These are phyloP conservation scores for Apostasia shenzhenica DNA, from an alignment of 106 monocot genomes.

Conservation along the genomic window DNA sequence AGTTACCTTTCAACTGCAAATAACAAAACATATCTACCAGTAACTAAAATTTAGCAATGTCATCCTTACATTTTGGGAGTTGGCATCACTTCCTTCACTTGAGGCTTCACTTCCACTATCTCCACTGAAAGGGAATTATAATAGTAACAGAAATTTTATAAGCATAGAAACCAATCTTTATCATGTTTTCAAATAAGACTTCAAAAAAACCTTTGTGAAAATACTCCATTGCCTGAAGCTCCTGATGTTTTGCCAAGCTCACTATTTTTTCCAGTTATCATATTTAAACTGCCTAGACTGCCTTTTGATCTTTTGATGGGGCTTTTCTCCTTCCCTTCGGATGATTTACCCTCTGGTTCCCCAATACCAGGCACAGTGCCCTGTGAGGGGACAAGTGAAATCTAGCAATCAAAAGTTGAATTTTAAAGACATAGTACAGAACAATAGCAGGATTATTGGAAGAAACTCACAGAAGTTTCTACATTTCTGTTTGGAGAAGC, in stretches of 20 bases:
- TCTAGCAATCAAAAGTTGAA: neutral
- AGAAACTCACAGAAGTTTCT: slow-evolving; percentile 69
- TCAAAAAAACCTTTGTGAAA: slow-evolving; percentile 59
- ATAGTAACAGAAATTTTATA: neutral
- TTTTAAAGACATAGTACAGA: neutral
- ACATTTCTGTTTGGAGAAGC: slow-evolving; percentile 66
- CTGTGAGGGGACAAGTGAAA: slow-evolving; percentile 20
- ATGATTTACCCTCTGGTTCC: slow-evolving; percentile 58
- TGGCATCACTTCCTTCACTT: slow-evolving; percentile 91
- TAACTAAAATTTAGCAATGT: neutral
- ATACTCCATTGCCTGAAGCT: slow-evolving; percentile 59
- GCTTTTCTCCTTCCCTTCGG: slow-evolving; percentile 80
- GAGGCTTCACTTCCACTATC: slow-evolving; percentile 93
- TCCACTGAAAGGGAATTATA: slow-evolving; percentile 30
- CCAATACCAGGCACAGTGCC: slow-evolving; percentile 33
- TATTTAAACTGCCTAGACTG: slow-evolving; percentile 90
- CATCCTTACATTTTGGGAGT: slow-evolving; percentile 86
- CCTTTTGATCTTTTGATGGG: slow-evolving; percentile 72
- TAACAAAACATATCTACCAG: neutral
- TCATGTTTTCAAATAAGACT: neutral
- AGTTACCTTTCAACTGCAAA: neutral
- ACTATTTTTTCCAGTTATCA: slow-evolving; percentile 79
- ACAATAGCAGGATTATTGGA: neutral
- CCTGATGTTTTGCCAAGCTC: slow-evolving; percentile 69
- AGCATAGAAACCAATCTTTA: neutral